Base-by-base conservation (phyloP, 805 yeast species). In the Debaryomyces maramus region DNA sequence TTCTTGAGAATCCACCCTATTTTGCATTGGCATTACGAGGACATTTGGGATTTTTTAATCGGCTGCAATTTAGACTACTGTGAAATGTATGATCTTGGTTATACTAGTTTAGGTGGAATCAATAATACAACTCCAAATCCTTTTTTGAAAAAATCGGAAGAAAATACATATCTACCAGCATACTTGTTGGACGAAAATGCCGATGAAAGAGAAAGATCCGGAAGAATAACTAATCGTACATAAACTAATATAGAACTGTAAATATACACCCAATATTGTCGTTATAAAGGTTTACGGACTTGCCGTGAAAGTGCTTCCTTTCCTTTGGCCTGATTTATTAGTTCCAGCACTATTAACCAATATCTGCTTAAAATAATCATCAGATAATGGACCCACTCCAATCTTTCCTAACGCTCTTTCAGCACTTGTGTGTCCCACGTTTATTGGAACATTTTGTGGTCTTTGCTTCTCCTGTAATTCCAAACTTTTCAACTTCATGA, bases 1-100 rank as follows among this genome's bases (percentile, higher is more conserved):
- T 91, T 93, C 56, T 63, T 83, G 46, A 65, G 99, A 36, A 69
- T 90, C 4, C 95, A 90, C 53, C 98, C 99, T 0, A 80, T 93
- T 5, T 70, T 93, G 31, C 86, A 86, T 40, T 93, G 98, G 98
- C 77, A 77, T 29, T 85, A 87, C 50, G 74, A 76, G 15, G 87
- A 89, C 41, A 73, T 93, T 2, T 93, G 99, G 99, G 78, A 79
- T 48, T 90, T 91, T 55, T 61, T 91, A 36, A 62, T 80, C 15
- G 75, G 65, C 16, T 66, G 79, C 15, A 56, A 72, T n/a, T 72
- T 83, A 30, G 73, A 73, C 3, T 89, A 91, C 58, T 91, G 98
- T 58, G 51, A 56, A 2, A 64, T 93, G 40, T 93, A 93, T 54
- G 95, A 85, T 49, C 40, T 50, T 26, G 99, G 99, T 0, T 93